These are phyloP conservation scores for Pyronema omphalodes DNA, from an alignment of 495 filamentous ascomycete genomes.

Conservation along the genomic window DNA sequence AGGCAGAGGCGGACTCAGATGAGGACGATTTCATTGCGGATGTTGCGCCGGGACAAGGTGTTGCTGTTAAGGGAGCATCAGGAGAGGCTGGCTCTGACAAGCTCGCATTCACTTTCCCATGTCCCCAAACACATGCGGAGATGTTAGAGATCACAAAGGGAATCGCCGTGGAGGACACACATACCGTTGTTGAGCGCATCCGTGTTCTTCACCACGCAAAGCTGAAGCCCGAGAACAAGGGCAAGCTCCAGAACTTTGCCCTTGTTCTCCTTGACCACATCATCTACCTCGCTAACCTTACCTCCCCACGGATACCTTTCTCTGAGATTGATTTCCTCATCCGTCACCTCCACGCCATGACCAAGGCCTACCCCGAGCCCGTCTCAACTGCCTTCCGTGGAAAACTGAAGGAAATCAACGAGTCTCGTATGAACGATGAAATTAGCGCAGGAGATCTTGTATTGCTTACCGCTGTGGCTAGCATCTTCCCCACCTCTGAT, in stretches of 20 bases:
- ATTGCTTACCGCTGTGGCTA: conserved; percentile 60
- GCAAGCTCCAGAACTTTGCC: conserved; percentile 55
- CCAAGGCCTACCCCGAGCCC: conserved; percentile 59
- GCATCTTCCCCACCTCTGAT: conserved; percentile 85
- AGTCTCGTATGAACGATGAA: conserved; percentile 35
- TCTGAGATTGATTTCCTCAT: conserved; percentile 45
- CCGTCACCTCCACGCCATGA: conserved; percentile 70
- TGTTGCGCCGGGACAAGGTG: background rate
- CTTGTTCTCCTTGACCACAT: conserved; percentile 62
- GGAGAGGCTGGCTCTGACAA: conserved; percentile 24
- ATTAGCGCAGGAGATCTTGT: conserved; percentile 59
- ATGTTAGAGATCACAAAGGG: conserved; percentile 45
- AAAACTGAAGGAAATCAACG: conserved; percentile 47
- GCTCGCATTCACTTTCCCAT: conserved; percentile 65
- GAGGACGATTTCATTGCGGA: conserved; percentile 52
- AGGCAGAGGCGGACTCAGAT: conserved; percentile 37
- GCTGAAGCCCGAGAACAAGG: conserved; percentile 64
- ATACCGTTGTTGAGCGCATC: conserved; percentile 71
- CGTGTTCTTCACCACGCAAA: conserved; percentile 80
- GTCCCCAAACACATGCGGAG: conserved; percentile 57
- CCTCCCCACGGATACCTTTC: conserved; percentile 29
- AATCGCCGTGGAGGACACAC: conserved; percentile 43
- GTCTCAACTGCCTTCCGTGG: conserved; percentile 59
- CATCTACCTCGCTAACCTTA: conserved; percentile 38
- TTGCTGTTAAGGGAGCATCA: background rate